Base-by-base conservation (phyloP, 192 early-diverging fungal genomes). In the Dissophora globulifera region DNA sequence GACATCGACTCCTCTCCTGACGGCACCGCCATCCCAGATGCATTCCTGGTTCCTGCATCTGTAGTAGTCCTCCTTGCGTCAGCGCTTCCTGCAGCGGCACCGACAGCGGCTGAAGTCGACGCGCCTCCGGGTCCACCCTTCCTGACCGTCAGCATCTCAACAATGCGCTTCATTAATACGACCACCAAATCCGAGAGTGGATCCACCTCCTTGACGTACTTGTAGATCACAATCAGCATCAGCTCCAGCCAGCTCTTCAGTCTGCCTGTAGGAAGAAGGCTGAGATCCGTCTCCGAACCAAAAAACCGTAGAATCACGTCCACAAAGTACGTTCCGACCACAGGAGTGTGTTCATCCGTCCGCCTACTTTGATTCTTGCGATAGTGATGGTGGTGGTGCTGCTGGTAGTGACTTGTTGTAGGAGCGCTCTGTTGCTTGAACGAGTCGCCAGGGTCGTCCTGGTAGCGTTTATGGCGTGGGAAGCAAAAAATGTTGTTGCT, bases 171-270 rank as follows among this genome's bases (percentile, higher is more conserved):
- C 72, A 76, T 76, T 46, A 76, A 27, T 12, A 76, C 72, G 0
- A 76, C 47, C 2, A 76, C 63, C 4, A 76, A 23, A 45, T 76
- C 72, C 8, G 62, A 66, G 17, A 76, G 58, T 11, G 72, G 64
- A 20, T 76, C 72, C 0, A 29, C 57, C 30, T 76, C 72, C 8
- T 62, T 59, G 43, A 76, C 52, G 38, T 62, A 76, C 81, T 88
- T 88, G 71, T 88, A 88, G 25, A 88, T 67, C 22, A 88, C 78
- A 58, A 88, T 82, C 20, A 86, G 45, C 16, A 88, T 45, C 16
- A 85, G 69, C 38, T 88, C 87, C 4, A 88, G 64, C 85, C 85
- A 88, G 33, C 58, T 67, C 50, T 82, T 84, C 30, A 88, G 64
- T 50, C 84, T 79, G 2, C 78, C 50, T 51, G 83, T 79, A 5